A percentile compares a stretch with the other conserved stretches of the same genome.
phyloP scores from a whole-genome alignment of 768 basidiomycete species.

The Mycena olivaceomarginata region DNA sequence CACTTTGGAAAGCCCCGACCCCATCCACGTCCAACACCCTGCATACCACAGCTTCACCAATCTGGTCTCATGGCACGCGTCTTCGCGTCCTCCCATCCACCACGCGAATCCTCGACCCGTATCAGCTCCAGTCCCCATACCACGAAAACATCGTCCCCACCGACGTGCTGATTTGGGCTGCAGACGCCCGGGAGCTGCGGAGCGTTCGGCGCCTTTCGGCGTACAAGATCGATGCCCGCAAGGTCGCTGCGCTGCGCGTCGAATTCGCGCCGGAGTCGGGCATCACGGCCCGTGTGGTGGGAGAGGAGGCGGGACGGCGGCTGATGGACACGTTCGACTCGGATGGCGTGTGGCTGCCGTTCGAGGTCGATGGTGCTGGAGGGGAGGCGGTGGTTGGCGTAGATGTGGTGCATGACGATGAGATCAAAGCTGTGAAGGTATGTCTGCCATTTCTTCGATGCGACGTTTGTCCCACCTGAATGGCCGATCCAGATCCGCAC shows the following conservation, averaged over 20 bases:
- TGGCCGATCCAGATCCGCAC: not conserved
- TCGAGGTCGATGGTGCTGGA: conserved; percentile 2
- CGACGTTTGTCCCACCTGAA: not conserved
- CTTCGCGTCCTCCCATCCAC: conserved; percentile 3
- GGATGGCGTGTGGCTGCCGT: not conserved
- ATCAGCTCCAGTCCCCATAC: not conserved
- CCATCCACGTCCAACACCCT: conserved; percentile 8
- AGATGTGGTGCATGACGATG: conserved; percentile 6
- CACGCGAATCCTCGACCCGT: not conserved
- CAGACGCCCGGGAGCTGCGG: not conserved
- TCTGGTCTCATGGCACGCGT: conserved; percentile 6
- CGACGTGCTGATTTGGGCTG: conserved; percentile 17
- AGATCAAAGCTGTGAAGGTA: conserved; percentile 4
- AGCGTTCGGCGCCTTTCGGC: conserved; percentile 8
- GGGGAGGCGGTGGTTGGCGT: conserved; percentile 1
- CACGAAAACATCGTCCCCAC: conserved; percentile 13
- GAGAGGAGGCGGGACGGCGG: not conserved
- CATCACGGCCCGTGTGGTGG: conserved; percentile 3
- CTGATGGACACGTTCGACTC: not conserved
- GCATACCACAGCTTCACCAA: not conserved
- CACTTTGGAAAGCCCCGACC: conserved; percentile 4
- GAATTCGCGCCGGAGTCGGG: conserved; percentile 1
- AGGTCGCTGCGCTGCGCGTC: not conserved
- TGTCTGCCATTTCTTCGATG: not conserved
- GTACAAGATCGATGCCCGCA: not conserved